Conservation (phyloP, 345 rosid species). For the Turritis glabra region DNA sequence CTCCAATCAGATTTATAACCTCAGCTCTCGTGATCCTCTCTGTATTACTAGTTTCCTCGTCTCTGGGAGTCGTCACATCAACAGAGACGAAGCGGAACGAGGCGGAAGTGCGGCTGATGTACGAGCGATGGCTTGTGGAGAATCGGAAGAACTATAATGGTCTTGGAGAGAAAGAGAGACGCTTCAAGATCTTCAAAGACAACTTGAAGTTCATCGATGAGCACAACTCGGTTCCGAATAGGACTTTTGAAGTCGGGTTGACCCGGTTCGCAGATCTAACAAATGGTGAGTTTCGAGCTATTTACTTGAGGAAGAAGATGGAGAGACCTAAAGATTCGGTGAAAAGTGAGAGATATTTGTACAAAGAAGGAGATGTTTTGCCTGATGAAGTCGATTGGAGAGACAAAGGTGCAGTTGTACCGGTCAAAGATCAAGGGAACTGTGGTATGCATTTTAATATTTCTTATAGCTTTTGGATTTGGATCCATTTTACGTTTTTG, state of each 20-base stretch:
- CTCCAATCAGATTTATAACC: neutral
- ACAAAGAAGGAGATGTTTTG: neutral
- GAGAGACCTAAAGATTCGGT: neutral
- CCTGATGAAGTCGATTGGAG: constrained; percentile 11
- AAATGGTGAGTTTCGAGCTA: neutral
- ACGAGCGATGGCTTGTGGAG: neutral
- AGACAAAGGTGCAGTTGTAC: neutral
- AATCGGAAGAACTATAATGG: neutral
- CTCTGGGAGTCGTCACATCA: neutral
- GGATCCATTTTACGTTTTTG: neutral
- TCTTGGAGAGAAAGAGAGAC: constrained; percentile 1
- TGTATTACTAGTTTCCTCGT: neutral
- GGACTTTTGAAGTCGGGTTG: neutral
- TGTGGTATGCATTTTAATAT: neutral
- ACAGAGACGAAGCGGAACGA: neutral
- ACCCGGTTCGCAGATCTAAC: constrained; percentile 2
- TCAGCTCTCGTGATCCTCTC: neutral
- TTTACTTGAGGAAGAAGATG: neutral
- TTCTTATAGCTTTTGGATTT: neutral
- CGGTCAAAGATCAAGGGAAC: constrained; percentile 12
- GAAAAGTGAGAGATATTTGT: neutral
- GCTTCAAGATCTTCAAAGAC: neutral
- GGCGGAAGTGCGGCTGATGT: neutral
- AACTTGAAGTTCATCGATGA: neutral
- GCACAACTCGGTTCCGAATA: neutral